Conservation (phyloP, 2,329 filamentous ascomycete species). For the Chaetomiaceae sp. region DNA sequence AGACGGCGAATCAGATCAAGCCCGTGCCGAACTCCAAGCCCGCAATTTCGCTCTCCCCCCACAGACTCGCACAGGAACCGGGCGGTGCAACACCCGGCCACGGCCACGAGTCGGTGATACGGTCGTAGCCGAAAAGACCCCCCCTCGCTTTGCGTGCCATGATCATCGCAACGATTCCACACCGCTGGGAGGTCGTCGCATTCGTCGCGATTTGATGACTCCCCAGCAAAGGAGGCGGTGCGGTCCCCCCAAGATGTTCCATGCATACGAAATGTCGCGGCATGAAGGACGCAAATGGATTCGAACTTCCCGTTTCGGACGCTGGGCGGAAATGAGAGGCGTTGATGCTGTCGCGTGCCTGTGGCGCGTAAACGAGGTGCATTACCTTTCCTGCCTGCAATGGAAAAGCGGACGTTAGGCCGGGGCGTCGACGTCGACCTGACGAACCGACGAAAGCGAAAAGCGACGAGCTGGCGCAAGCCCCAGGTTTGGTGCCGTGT, state of each 20-base stretch:
- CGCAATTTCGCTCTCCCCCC: conserved; percentile 2
- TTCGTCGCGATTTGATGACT: conserved; percentile 10
- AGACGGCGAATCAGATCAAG: conserved; percentile 8
- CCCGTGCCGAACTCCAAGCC: not conserved
- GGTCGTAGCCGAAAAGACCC: not conserved
- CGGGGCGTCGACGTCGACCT: no score
- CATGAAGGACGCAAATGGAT: not conserved
- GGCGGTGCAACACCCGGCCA: conserved; percentile 1
- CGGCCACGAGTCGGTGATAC: conserved; percentile 5
- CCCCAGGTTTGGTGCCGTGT: not conserved
- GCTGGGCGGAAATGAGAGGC: conserved; percentile 2
- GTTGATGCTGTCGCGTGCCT: conserved; percentile 2
- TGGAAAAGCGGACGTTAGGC: no score
- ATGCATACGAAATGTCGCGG: not conserved
- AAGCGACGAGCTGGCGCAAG: conserved; percentile 1
- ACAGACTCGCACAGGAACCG: not conserved
- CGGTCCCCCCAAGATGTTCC: not conserved
- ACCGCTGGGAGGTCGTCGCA: conserved; percentile 8
- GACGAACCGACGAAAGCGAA: no score
- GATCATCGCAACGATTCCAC: conserved; percentile 1
- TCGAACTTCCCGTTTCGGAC: not conserved
- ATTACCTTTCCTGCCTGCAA: not conserved
- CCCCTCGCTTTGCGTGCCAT: not conserved
- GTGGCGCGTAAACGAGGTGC: conserved; percentile 14
- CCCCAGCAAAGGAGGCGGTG: conserved; percentile 8